These are phyloP conservation scores for Taiozyma sp. DNA, from an alignment of 1,139 yeast genomes.

Conservation along the genomic window DNA sequence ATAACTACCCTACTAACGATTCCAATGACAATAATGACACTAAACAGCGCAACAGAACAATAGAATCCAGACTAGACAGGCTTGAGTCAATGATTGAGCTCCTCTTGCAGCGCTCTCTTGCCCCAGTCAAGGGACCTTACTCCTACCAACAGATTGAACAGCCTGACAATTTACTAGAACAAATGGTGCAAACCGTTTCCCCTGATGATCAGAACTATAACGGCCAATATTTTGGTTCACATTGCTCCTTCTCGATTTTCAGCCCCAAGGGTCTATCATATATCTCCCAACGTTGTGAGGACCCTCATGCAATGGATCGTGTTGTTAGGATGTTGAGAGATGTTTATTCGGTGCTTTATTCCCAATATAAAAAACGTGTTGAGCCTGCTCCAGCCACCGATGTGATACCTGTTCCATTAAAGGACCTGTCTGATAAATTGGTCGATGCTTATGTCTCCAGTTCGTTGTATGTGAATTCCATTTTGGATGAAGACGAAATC, in stretches of 20 bases:
- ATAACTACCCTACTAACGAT: not conserved
- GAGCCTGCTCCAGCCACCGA: conserved; percentile 23
- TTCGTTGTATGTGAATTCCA: not conserved
- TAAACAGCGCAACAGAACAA: not conserved
- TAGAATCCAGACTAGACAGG: not conserved
- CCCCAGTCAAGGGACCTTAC: not conserved
- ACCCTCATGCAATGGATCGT: conserved; percentile 16
- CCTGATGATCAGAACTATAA: conserved; percentile 9
- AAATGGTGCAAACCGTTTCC: conserved; percentile 17
- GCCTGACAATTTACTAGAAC: conserved; percentile 20
- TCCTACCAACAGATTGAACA: not conserved
- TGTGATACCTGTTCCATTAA: conserved; percentile 24
- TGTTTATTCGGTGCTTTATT: conserved; percentile 18
- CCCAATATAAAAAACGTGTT: conserved; percentile 22
- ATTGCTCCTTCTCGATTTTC: conserved; percentile 31
- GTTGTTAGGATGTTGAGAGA: conserved; percentile 15
- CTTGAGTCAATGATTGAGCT: not conserved
- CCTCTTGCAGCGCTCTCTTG: not conserved
- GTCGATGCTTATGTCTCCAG: conserved; percentile 12
- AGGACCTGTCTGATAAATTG: conserved; percentile 13
- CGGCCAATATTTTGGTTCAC: conserved; percentile 17
- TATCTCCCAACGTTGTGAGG: conserved; percentile 28
- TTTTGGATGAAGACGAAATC: conserved; percentile 2
- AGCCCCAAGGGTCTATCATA: conserved; percentile 33
- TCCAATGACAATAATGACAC: not conserved